These are phyloP conservation scores for Vairimorpha ceranae DNA, from an alignment of 371 early-diverging fungal genomes.

Conservation along the genomic window DNA sequence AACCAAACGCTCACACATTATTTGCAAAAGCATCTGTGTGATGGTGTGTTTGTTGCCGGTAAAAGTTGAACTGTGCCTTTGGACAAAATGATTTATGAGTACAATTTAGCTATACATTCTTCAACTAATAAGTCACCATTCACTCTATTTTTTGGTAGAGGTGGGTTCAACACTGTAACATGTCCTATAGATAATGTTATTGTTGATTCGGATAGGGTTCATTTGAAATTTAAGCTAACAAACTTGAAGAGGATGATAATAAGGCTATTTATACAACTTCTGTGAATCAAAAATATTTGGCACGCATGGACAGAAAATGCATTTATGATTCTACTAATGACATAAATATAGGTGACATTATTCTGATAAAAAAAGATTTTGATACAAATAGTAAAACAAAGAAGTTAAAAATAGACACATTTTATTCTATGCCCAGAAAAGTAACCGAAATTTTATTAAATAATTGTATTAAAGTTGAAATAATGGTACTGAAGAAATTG, in stretches of 20 bases:
- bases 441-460: not conserved
- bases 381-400: not conserved
- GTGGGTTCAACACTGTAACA: not conserved
- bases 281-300: not conserved
- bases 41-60: not conserved
- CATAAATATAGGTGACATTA: not conserved
- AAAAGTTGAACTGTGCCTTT: not conserved
- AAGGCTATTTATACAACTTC: not conserved
- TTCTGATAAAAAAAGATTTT: not conserved
- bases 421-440: not conserved
- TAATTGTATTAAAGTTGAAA: not conserved
- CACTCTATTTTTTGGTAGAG: not conserved
- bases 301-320: not conserved
- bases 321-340: not conserved
- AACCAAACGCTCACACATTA: not conserved
- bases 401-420: not conserved
- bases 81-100: not conserved
- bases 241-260: not conserved
- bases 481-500: not conserved
- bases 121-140: constrained; percentile 1
- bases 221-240: too few relatives aligned
- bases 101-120: not conserved
- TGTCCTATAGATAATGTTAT: not conserved
- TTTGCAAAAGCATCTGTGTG: not conserved
- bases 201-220: too few relatives aligned